These are phyloP conservation scores for Blastobotrys niveus DNA, from an alignment of 1,139 yeast species.

Conservation along the genomic window DNA sequence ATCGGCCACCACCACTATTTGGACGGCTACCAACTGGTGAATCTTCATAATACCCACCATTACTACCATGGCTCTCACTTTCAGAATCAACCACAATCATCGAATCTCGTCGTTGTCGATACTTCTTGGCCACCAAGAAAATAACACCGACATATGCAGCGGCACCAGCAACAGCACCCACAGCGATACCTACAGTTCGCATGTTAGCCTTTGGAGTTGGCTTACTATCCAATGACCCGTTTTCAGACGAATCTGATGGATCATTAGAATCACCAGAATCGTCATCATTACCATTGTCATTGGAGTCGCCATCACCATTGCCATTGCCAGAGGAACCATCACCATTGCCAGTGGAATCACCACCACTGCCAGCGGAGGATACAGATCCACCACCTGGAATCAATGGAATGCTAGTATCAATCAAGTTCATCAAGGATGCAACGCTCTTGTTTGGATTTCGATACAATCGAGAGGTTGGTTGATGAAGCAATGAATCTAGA, in stretches of 20 bases:
- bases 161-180: constrained; percentile 38
- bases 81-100: constrained; percentile 11
- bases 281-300: constrained; percentile 3
- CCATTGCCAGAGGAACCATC: constrained; percentile 16
- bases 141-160: constrained; percentile 34
- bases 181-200: constrained; percentile 37
- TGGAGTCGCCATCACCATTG: constrained; percentile 10
- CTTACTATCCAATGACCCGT: constrained; percentile 35
- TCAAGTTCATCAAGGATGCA: constrained; percentile 34
- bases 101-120: constrained; percentile 26
- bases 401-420: constrained; percentile 37
- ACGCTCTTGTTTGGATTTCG: constrained; percentile 33
- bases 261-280: background rate
- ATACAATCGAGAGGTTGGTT: constrained; percentile 33
- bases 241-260: constrained; percentile 13
- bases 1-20: constrained; percentile 16
- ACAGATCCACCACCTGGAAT: constrained; percentile 23
- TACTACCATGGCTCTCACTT: constrained; percentile 2
- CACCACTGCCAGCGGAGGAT: constrained; percentile 17
- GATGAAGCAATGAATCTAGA: constrained; percentile 30
- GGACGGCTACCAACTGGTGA: constrained; percentile 17
- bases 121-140: constrained; percentile 32
- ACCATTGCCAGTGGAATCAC: constrained; percentile 16
- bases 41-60: constrained; percentile 16
- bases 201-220: constrained; percentile 26